Base-by-base conservation (phyloP, 306 rosid species). In the Pterocarpus macrocarpus region DNA sequence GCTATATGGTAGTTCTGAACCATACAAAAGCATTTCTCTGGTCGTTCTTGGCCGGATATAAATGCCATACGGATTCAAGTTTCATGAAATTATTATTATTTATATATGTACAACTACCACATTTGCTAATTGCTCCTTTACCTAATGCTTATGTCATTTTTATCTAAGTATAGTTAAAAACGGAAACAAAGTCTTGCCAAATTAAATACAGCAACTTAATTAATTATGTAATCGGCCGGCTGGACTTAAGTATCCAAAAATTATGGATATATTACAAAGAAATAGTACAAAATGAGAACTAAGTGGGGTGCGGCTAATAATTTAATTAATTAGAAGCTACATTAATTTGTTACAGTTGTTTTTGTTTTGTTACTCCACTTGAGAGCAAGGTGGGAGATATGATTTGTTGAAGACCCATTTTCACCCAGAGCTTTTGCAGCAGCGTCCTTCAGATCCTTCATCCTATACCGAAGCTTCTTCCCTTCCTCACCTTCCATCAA, bases 401-500 rank as follows among this genome's bases (percentile, higher is more conserved):
- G 64, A 49, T 52, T 82, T 2, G 85, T 80, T 0, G 98, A 94
- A 45, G 86, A 66, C 0, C 98, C 98, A 36, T 84, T 69, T 17
- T 85, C 81, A 7, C 85, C 75, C 0, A 87, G 47, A 22, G 67
- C 83, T 36, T 39, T 85, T 0, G 80, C 81, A 15, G 87, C 92
- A 0, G 92, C 93, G 1, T 87, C 94, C 47, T 90, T 88, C 11
- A 93, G 77, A 39, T 88, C 85, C 68, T 86, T 90, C 89, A 86
- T 88, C 59, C 71, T 83, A 80, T 81, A 80, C 3, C 98, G 75
- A 14, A 94, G 78, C 64, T 69, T 83, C 71, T 94, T 94, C 2
- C 97, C 98, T 45, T 90, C 90, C 47, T 94, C 97, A 0, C 98
- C 97, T 86, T 92, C 97, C 86, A 94, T 77, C 0, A 94, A 32